Percentiles rank a stretch among this genome's conserved stretches.
Evolutionary conservation across 1,139 yeast species (phyloP).

Genomic region (Candida neerlandica): DNA sequence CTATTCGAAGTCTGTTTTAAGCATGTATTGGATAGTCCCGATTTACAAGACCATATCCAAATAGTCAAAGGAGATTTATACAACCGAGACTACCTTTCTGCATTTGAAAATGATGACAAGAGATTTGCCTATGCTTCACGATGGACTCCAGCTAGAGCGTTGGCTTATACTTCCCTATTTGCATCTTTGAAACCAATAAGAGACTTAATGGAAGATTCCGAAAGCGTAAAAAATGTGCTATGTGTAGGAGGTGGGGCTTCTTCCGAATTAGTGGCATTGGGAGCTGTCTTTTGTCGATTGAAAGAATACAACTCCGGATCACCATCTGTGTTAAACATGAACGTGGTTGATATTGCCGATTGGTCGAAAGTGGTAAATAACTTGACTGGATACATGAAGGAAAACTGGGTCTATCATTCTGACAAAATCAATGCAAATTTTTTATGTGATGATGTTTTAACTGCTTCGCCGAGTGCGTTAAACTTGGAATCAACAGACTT

Average conservation of each 20-base stretch:
- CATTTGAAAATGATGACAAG: constrained; percentile 65
- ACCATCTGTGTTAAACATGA: constrained; percentile 42
- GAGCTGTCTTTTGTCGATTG: constrained; percentile 56
- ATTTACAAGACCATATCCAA: constrained; percentile 55
- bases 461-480: constrained; percentile 14
- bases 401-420: constrained; percentile 54
- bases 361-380: constrained; percentile 61
- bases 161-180: constrained; percentile 71
- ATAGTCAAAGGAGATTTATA: constrained; percentile 68
- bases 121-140: constrained; percentile 78
- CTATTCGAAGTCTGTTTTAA: constrained; percentile 52
- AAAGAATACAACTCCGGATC: constrained; percentile 43
- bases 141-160: constrained; percentile 85
- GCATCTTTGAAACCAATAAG: constrained; percentile 48
- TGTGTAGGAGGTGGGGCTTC: constrained; percentile 92
- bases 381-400: constrained; percentile 43
- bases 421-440: constrained; percentile 49
- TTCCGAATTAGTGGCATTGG: constrained; percentile 74
- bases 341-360: constrained; percentile 75
- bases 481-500: constrained; percentile 35
- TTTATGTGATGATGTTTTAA: constrained; percentile 50
- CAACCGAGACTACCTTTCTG: constrained; percentile 67
- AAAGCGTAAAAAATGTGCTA: constrained; percentile 41
- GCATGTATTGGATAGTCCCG: constrained; percentile 47
- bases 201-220: constrained; percentile 36